These are phyloP conservation scores for Plectosphaerella plurivora DNA, from an alignment of 2,329 filamentous ascomycete genomes.

Conservation along the genomic window DNA sequence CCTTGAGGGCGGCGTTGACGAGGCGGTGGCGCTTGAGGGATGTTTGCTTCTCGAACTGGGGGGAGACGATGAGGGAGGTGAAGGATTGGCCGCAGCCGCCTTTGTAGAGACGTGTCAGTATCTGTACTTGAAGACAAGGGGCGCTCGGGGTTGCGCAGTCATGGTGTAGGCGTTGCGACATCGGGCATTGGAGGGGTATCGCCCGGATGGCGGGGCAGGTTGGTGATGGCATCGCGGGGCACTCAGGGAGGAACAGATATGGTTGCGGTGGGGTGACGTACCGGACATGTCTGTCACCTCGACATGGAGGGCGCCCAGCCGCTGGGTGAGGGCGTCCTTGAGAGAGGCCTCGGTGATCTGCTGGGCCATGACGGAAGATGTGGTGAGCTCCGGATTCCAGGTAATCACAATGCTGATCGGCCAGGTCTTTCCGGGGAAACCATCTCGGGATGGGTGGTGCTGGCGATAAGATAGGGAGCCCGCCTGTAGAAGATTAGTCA, in stretches of 20 bases:
- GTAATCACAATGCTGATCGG: no score
- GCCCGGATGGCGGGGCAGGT: background rate
- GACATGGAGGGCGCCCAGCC: slow-evolving; percentile 72
- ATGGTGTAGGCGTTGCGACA: background rate
- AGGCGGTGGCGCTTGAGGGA: slow-evolving; percentile 82
- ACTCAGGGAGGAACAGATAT: background rate
- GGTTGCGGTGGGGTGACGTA: slow-evolving; percentile 34
- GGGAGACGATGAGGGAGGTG: slow-evolving; percentile 56
- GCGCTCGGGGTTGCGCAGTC: background rate
- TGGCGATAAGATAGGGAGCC: background rate
- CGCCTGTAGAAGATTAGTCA: background rate
- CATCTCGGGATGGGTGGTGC: background rate
- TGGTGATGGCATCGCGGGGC: slow-evolving; percentile 4
- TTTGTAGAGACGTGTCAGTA: slow-evolving; percentile 17
- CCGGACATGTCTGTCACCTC: slow-evolving; percentile 91
- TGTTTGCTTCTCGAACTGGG: slow-evolving; percentile 65
- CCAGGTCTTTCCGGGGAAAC: background rate
- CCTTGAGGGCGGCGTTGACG: slow-evolving; percentile 77
- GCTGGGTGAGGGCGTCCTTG: slow-evolving; percentile 61
- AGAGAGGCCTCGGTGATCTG: slow-evolving; percentile 71
- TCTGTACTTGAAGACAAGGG: background rate
- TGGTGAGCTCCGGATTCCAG: background rate
- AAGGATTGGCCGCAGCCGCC: slow-evolving; percentile 60
- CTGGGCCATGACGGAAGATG: slow-evolving; percentile 38
- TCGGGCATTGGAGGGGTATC: background rate